Evolutionary conservation across 2,329 filamentous ascomycete genomes (phyloP).

Genomic region (Sporothrix inflata): DNA sequence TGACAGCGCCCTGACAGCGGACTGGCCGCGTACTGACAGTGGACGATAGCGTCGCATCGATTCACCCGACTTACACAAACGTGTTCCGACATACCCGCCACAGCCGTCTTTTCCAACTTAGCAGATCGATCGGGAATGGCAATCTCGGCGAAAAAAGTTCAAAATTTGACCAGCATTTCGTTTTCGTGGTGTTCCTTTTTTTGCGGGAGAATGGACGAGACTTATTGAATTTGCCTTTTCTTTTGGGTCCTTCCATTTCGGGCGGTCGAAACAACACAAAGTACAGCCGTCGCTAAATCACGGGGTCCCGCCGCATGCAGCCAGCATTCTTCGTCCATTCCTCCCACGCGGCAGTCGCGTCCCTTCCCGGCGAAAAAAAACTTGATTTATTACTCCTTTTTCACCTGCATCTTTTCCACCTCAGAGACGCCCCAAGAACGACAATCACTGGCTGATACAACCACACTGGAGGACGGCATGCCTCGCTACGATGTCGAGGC

Average conservation of each 20-base stretch:
- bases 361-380: neutral
- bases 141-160: constrained; percentile 4
- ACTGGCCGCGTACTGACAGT: neutral
- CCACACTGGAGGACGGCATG: neutral
- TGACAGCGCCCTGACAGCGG: neutral
- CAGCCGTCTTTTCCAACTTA: neutral
- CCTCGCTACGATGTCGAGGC: neutral
- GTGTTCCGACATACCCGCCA: neutral
- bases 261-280: neutral
- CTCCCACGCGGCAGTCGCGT: neutral
- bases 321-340: neutral
- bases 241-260: neutral
- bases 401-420: too few relatives aligned
- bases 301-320: neutral
- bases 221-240: neutral
- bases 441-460: neutral
- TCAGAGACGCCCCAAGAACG: too few relatives aligned
- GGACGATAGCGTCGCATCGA: neutral
- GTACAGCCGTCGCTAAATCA: neutral
- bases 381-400: constrained; percentile 5
- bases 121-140: neutral
- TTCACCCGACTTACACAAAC: neutral
- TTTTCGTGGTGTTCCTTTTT: neutral
- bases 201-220: neutral
- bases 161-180: neutral